Conservation (phyloP, 164 flowering plant genomes). For the Protea cynaroides region DNA sequence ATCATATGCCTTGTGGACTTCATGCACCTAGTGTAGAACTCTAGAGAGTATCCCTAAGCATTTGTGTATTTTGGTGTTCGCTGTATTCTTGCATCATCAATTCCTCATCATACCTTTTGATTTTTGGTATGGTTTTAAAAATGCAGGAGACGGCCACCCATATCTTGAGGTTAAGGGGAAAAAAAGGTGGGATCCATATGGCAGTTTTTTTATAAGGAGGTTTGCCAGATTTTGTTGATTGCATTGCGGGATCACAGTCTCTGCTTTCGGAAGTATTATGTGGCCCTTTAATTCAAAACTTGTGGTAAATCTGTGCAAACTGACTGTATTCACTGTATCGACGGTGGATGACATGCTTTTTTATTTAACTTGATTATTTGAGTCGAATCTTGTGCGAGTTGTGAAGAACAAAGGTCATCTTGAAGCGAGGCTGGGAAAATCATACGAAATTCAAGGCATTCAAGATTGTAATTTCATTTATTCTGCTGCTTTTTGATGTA, state of each 20-base stretch:
- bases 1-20: no score
- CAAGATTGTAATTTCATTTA: no score
- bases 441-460: no score
- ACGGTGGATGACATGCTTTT: no score
- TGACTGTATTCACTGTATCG: no score
- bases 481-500: no score
- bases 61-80: neutral
- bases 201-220: conserved; percentile 6
- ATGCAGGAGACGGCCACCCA: conserved; percentile 70
- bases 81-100: neutral
- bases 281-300: neutral
- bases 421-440: neutral
- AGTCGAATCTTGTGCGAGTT: neutral
- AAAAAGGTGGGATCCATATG: neutral
- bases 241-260: conserved; percentile 11
- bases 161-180: conserved; percentile 24
- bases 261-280: neutral
- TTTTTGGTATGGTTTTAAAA: neutral
- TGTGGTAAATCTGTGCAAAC: neutral
- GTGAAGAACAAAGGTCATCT: neutral
- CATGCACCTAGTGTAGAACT: no score
- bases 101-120: no score
- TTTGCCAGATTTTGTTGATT: conserved; percentile 21
- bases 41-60: no score
- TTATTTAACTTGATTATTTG: neutral